These are phyloP conservation scores for Lentinula raphanica DNA, from an alignment of 768 basidiomycete species.

Conservation along the genomic window DNA sequence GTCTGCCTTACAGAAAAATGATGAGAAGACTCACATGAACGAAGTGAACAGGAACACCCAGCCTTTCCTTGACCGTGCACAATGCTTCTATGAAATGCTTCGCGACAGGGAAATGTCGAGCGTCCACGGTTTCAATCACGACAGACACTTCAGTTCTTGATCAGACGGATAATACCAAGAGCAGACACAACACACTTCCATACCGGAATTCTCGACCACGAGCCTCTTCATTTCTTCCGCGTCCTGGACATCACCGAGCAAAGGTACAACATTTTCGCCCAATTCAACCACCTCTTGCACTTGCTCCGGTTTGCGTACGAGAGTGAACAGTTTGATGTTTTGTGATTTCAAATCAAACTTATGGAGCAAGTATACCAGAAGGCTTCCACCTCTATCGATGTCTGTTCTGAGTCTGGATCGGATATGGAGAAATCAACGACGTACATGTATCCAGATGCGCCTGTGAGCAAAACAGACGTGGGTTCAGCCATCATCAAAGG, in stretches of 20 bases:
- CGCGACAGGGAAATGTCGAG: conserved; percentile 6
- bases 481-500: not conserved
- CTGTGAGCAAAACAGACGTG: conserved; percentile 5
- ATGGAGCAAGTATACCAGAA: conserved; percentile 1
- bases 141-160: conserved; percentile 6
- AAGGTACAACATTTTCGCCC: not conserved
- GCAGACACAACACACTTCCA: no score
- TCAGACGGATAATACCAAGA: no score
- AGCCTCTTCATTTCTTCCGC: conserved; percentile 1
- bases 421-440: not conserved
- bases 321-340: conserved; percentile 3
- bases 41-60: conserved; percentile 9
- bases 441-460: conserved; percentile 11
- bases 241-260: conserved; percentile 4
- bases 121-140: conserved; percentile 9
- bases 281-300: conserved; percentile 3
- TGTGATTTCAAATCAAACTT: conserved; percentile 1
- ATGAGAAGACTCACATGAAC: conserved; percentile 4
- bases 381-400: not conserved
- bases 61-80: conserved; percentile 2
- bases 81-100: conserved; percentile 8
- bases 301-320: conserved; percentile 8
- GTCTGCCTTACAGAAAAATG: no score
- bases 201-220: not conserved
- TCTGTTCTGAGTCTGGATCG: not conserved